phyloP scores from a whole-genome alignment of 441 rosid genomes.

The Populus tomentosa region DNA sequence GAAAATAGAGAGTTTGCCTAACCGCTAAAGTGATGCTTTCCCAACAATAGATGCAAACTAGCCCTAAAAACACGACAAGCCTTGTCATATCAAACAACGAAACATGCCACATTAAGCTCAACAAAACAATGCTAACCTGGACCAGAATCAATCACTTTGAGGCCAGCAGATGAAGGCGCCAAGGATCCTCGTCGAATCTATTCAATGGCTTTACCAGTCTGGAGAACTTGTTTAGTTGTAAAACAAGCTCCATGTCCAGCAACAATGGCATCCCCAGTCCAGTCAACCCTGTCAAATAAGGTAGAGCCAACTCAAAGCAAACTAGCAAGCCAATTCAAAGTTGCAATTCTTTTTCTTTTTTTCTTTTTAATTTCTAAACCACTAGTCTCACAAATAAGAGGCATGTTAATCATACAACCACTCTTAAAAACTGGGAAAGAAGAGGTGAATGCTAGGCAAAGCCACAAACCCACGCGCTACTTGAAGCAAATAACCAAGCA shows the following conservation, averaged over 20 bases:
- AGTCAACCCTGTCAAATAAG: not conserved
- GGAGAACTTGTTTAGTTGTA: not conserved
- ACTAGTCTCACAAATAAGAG: not conserved
- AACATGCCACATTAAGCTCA: not conserved
- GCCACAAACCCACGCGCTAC: too few relatives aligned
- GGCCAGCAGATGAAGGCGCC: not conserved
- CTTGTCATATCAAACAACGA: not conserved
- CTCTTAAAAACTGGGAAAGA: not conserved
- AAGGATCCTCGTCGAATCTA: not conserved
- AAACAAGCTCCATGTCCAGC: not conserved
- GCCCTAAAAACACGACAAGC: not conserved
- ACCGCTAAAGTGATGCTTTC: not conserved
- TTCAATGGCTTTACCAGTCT: not conserved
- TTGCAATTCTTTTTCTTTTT: not conserved
- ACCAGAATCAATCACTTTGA: too few relatives aligned
- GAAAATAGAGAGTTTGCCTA: not conserved
- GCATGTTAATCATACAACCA: not conserved
- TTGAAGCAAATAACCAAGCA: too few relatives aligned
- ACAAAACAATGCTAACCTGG: too few relatives aligned
- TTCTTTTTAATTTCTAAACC: not conserved
- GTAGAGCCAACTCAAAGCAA: not conserved
- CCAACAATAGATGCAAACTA: not conserved
- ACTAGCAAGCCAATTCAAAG: not conserved
- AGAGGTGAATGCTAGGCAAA: not conserved
- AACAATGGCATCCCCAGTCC: not conserved